These are phyloP conservation scores for Lunularia cruciata DNA, from an alignment of 225 moss, liverwort and hornwort species.

Conservation along the genomic window DNA sequence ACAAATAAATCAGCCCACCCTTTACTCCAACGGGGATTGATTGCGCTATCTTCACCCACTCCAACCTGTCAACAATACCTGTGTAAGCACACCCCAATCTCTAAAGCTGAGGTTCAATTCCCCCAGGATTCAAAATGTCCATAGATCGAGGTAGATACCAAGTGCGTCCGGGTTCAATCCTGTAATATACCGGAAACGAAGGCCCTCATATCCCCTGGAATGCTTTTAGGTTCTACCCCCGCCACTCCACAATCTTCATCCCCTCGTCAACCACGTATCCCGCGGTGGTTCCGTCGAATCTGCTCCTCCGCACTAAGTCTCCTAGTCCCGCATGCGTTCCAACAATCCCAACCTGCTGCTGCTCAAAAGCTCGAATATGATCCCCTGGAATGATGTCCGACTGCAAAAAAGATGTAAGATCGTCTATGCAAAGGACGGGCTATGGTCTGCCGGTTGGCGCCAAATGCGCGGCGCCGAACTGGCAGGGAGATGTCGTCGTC, in stretches of 20 bases:
- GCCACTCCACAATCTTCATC: not conserved
- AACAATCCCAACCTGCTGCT: too few species aligned
- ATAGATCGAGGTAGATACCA: too few species aligned
- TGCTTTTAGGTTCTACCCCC: too few species aligned
- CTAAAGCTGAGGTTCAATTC: not conserved
- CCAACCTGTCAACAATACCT: not conserved
- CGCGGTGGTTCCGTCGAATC: not conserved
- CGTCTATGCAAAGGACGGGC: not conserved
- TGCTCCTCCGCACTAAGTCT: too few species aligned
- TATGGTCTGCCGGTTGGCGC: slow-evolving; percentile 2
- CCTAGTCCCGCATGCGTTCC: not conserved
- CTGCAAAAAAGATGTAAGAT: not conserved
- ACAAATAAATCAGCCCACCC: not conserved
- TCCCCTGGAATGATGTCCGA: not conserved
- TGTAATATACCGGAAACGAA: too few species aligned
- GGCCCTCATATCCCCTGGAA: too few species aligned
- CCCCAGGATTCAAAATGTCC: too few species aligned
- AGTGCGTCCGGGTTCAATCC: too few species aligned
- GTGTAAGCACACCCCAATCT: not conserved
- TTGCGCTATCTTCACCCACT: too few species aligned
- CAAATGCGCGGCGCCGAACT: not conserved
- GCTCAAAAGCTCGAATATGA: too few species aligned
- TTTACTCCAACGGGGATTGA: not conserved
- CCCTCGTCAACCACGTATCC: too few species aligned
- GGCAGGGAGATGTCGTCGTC: not conserved